Conservation (phyloP, 1,284 basidiomycete genomes). For the Tranzscheliella williamsii region DNA sequence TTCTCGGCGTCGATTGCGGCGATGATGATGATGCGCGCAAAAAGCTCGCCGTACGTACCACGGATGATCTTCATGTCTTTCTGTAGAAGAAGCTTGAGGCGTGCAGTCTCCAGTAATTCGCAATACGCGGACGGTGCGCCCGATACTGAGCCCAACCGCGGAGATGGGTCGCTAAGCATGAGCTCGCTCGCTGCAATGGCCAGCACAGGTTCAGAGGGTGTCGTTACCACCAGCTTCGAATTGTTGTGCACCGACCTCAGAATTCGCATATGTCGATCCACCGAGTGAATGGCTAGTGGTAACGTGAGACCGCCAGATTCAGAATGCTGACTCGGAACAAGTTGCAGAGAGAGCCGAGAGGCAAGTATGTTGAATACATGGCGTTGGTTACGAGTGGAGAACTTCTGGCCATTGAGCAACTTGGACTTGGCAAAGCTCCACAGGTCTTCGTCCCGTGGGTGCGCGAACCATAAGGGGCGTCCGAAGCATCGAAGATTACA, state of each 20-base stretch:
- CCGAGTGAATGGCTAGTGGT: neutral
- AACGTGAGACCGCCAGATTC: neutral
- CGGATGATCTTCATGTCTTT: slow-evolving; percentile 1
- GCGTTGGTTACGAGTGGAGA: neutral
- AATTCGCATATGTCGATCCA: neutral
- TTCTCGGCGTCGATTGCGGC: slow-evolving; percentile 16
- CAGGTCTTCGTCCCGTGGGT: neutral
- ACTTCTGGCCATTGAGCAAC: neutral
- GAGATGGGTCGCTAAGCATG: slow-evolving; percentile 1
- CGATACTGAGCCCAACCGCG: neutral
- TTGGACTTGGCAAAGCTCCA: neutral
- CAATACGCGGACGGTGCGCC: neutral
- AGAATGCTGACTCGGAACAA: neutral
- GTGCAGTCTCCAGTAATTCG: neutral
- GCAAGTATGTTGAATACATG: neutral
- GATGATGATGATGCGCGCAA: slow-evolving; percentile 1
- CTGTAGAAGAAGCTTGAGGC: too few species aligned
- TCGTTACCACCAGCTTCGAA: neutral
- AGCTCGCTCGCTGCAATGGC: slow-evolving; percentile 7
- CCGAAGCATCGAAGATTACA: neutral
- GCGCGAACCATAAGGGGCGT: neutral
- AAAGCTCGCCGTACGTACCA: slow-evolving; percentile 7
- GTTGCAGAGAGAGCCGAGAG: neutral
- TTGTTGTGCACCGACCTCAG: neutral
- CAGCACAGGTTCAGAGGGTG: slow-evolving; percentile 9